These are phyloP conservation scores for Pseudocercospora cruenta DNA, from an alignment of 2,329 filamentous ascomycete genomes.

Conservation along the genomic window DNA sequence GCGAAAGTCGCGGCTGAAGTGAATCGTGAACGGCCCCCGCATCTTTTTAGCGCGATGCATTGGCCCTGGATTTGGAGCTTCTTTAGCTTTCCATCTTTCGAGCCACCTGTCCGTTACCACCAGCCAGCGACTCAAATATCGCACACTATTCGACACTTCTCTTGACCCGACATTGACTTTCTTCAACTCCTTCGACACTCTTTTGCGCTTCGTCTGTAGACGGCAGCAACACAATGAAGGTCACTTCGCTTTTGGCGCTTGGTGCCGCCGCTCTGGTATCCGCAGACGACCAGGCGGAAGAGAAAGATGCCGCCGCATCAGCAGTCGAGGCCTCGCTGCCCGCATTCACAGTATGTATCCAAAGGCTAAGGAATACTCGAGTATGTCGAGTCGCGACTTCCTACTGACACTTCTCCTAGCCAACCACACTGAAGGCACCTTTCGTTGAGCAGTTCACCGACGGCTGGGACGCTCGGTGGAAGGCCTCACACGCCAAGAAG, in stretches of 20 bases:
- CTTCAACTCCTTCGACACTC: slow-evolving; percentile 10
- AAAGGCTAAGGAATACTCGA: not conserved
- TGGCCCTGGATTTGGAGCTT: not conserved
- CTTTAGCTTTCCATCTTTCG: not conserved
- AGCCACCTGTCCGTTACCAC: not conserved
- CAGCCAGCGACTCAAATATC: not conserved
- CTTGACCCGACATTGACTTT: not conserved
- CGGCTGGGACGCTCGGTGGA: slow-evolving; percentile 93
- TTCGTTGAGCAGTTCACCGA: slow-evolving; percentile 99
- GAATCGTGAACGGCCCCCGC: not conserved
- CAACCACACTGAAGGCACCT: slow-evolving; percentile 82
- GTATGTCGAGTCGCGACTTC: not conserved
- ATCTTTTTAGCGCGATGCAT: not conserved
- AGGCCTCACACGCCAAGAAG: slow-evolving; percentile 96
- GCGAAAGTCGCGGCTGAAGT: not conserved
- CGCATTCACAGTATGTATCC: slow-evolving; percentile 28
- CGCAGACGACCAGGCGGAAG: slow-evolving; percentile 25
- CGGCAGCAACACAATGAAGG: slow-evolving; percentile 17
- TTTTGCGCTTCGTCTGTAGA: slow-evolving; percentile 9
- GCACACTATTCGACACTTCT: not conserved
- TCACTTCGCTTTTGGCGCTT: slow-evolving; percentile 20
- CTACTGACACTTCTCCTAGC: slow-evolving; percentile 56
- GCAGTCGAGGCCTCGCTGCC: slow-evolving; percentile 27
- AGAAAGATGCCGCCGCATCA: slow-evolving; percentile 10
- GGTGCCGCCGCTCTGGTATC: slow-evolving; percentile 19